Conservation (phyloP, 2,329 filamentous ascomycete genomes). For the Fusarium sp. region DNA sequence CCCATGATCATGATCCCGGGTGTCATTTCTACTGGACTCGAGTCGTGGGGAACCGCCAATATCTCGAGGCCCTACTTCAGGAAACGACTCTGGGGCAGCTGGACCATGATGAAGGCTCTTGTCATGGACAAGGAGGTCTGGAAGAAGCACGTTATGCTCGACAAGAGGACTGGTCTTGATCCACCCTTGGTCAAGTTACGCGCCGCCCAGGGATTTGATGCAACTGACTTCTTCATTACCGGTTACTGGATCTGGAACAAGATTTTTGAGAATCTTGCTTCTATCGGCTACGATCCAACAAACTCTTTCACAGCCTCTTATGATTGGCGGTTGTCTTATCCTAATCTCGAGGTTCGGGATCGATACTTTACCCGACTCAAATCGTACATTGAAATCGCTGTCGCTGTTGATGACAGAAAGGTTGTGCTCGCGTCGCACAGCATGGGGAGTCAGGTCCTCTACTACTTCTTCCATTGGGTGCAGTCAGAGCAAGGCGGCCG, state of each 20-base stretch:
- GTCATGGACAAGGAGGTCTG: conserved; percentile 93
- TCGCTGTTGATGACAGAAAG: conserved; percentile 80
- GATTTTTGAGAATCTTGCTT: conserved; percentile 95
- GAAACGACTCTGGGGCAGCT: conserved; percentile 95
- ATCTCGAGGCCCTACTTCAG: conserved; percentile 90
- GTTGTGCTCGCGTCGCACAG: conserved; percentile 91
- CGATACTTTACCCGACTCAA: conserved; percentile 95
- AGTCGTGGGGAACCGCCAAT: conserved; percentile 95
- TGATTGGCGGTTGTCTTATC: conserved; percentile 93
- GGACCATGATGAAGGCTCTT: conserved; percentile 98
- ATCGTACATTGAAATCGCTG: conserved; percentile 87
- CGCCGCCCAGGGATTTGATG: conserved; percentile 96
- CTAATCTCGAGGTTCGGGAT: conserved; percentile 89
- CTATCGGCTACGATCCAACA: conserved; percentile 92
- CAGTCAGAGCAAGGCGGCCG: conserved; percentile 81
- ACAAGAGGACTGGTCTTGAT: conserved; percentile 90
- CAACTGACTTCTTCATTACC: conserved; percentile 92
- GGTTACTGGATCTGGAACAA: conserved; percentile 99
- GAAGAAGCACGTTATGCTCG: conserved; percentile 98
- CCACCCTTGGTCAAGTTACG: conserved; percentile 90
- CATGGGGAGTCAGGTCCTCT: conserved; percentile 96
- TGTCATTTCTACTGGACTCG: conserved; percentile 95
- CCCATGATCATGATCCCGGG: conserved; percentile 98
- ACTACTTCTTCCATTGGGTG: conserved; percentile 86
- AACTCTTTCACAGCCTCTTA: conserved; percentile 79